phyloP scores from a whole-genome alignment of 495 filamentous ascomycete genomes.

The Neurospora sp. region DNA sequence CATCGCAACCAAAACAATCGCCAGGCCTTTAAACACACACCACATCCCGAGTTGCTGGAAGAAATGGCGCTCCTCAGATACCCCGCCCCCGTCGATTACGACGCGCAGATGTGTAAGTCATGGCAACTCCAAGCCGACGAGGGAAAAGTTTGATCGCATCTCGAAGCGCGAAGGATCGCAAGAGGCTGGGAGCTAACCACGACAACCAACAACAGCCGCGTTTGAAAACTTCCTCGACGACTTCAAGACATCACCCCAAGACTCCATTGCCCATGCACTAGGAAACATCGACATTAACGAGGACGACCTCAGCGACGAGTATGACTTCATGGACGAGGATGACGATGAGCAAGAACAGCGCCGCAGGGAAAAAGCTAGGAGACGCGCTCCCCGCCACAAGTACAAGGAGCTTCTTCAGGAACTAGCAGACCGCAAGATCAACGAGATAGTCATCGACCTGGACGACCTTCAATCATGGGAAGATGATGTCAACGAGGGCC shows the following conservation, averaged over 20 bases:
- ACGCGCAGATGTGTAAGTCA: slow-evolving; percentile 62
- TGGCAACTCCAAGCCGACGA: background rate
- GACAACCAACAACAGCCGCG: slow-evolving; percentile 32
- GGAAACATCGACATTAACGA: slow-evolving; percentile 79
- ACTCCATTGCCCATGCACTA: slow-evolving; percentile 64
- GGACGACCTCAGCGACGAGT: slow-evolving; percentile 82
- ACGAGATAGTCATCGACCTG: slow-evolving; percentile 75
- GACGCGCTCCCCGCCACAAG: slow-evolving; percentile 59
- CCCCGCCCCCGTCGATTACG: slow-evolving; percentile 70
- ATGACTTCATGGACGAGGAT: slow-evolving; percentile 88
- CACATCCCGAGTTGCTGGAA: background rate
- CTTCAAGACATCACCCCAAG: slow-evolving; percentile 77
- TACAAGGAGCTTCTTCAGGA: slow-evolving; percentile 88
- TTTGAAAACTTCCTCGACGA: slow-evolving; percentile 80
- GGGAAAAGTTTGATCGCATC: background rate
- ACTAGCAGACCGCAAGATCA: slow-evolving; percentile 64
- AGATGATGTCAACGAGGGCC: slow-evolving; percentile 51
- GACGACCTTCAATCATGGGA: slow-evolving; percentile 79
- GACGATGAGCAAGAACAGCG: slow-evolving; percentile 47
- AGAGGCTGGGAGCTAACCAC: background rate
- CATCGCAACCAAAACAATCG: background rate
- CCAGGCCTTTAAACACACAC: background rate
- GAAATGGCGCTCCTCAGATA: slow-evolving; percentile 72
- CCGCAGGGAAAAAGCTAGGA: slow-evolving; percentile 31
- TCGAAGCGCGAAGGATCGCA: background rate